Evolutionary conservation across 768 basidiomycete genomes (phyloP), one percentile per base, ranked within the genome.

Genomic region (Podaxis rugospora): DNA sequence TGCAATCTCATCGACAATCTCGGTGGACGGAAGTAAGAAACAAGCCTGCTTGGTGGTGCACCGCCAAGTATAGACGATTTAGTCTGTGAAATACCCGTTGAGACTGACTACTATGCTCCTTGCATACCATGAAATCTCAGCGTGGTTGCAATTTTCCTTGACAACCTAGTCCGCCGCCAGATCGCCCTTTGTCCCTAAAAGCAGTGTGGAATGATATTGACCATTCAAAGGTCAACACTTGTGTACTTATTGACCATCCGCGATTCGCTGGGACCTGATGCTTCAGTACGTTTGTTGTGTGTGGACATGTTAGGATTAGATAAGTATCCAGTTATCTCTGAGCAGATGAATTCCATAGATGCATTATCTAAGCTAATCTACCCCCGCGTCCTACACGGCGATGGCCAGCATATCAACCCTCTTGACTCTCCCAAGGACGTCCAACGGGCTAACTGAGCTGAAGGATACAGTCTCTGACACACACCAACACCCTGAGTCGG

Each of bases 391-490:
- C 14, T 23, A 18, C 6, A 32, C 44, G 10, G 50, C 49, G 28
- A 55, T 55, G 59, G 49, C 57, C 39, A 54, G 52, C 52, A 21
- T 82, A 2, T 73, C 77, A 64, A 66, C 69, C 1, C 68, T 86
- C 4, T 67, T 86, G 28, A 73, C 77, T 21, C 67, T 85, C 0
- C 83, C 85, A 44, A 74, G 74, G 59, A 80, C 80, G 0, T 85
- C 85, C 3, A 71, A 76, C 10, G 83, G 76, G 3, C 81, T 88
- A 61, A 78, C 77, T 6, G 70, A 76, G 35, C 63, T 81, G 21
- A 76, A 72, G 37, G 64, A 78, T 3, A 73, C 78, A 5, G 68
- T 77, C 58, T 65, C 70, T n/a, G 59, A 65, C 28, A 71, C 46
- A 28, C 18, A 63, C 23, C 68, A 77, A 61, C 76, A 79, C 61